A percentile compares a stretch with the other conserved stretches of the same genome.
phyloP scores from a whole-genome alignment of 2,329 filamentous ascomycete species.

The Ophiostoma sp. region DNA sequence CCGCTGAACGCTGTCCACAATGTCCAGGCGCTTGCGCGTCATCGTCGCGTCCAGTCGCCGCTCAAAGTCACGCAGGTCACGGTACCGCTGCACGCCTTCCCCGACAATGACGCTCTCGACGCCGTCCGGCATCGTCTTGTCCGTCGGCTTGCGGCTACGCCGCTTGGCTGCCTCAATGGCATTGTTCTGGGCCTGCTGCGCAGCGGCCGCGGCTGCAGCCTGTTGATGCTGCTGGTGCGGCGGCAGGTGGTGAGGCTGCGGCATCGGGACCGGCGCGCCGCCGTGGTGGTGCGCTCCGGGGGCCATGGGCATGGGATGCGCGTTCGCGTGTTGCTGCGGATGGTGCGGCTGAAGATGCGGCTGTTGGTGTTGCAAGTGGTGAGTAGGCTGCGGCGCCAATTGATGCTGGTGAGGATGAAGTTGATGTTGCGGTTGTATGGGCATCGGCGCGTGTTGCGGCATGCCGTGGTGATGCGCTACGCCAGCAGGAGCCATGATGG shows the following conservation, averaged over 20 bases:
- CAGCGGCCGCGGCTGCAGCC: constrained; percentile 47
- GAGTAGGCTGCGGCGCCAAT: constrained; percentile 14
- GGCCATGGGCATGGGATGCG: constrained; percentile 23
- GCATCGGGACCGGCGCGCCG: constrained; percentile 20
- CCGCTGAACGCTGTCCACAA: constrained; percentile 76
- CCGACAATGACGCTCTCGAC: constrained; percentile 80
- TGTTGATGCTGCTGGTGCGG: constrained; percentile 39
- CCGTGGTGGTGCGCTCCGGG: constrained; percentile 22
- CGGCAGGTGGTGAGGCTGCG: constrained; percentile 20
- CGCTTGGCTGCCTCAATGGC: constrained; percentile 72
- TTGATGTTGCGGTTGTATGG: constrained; percentile 23
- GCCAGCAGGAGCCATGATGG: constrained; percentile 28
- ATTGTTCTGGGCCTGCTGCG: constrained; percentile 52
- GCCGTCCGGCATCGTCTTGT: constrained; percentile 91
- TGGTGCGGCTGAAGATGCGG: constrained; percentile 14
- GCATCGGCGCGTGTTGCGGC: constrained; percentile 23
- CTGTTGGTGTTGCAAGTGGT: constrained; percentile 1
- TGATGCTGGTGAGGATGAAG: constrained; percentile 13
- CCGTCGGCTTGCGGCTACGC: constrained; percentile 84
- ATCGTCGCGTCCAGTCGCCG: constrained; percentile 86
- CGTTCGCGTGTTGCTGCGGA: constrained; percentile 19
- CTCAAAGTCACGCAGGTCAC: constrained; percentile 81
- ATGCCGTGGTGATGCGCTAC: constrained; percentile 27
- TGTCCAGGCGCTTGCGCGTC: constrained; percentile 89
- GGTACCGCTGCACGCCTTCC: constrained; percentile 80